Percentiles rank a stretch among this genome's conserved stretches.
Conservation (phyloP, 2,329 filamentous ascomycete species). For the Xylaria sp. region DNA sequence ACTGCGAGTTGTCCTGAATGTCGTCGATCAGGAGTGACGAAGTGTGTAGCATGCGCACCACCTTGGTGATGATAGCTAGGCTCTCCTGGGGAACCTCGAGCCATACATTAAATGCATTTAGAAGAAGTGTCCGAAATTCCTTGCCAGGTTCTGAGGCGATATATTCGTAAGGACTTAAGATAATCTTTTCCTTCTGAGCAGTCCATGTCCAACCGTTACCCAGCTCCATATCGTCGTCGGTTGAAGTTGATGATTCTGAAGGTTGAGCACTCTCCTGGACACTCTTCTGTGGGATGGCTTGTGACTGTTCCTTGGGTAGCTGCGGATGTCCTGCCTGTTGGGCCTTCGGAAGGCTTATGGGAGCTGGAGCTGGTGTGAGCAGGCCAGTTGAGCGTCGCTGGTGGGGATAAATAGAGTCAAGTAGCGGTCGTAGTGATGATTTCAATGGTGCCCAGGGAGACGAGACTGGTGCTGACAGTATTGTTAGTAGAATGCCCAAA, state of each 20-base stretch:
- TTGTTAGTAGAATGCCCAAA: conserved; percentile 16
- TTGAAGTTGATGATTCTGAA: conserved; percentile 60
- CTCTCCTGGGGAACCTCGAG: conserved; percentile 76
- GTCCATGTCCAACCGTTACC: conserved; percentile 68
- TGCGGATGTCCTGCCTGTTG: conserved; percentile 17
- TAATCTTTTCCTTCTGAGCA: conserved; percentile 78
- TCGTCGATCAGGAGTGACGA: conserved; percentile 87
- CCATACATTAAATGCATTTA: conserved; percentile 83
- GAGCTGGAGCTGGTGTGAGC: conserved; percentile 32
- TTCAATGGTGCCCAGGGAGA: conserved; percentile 36
- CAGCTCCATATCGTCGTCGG: conserved; percentile 64
- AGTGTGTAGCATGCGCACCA: conserved; percentile 87
- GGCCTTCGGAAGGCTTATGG: conserved; percentile 24
- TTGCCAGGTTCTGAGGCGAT: conserved; percentile 82
- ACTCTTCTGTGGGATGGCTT: conserved; percentile 16
- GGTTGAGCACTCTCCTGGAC: conserved; percentile 15
- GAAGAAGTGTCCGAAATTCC: conserved; percentile 82
- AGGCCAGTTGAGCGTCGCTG: conserved; percentile 34
- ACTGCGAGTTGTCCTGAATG: conserved; percentile 81
- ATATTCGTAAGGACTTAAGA: conserved; percentile 84
- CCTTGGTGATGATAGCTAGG: conserved; percentile 79
- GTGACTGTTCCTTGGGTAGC: conserved; percentile 14
- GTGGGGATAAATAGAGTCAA: conserved; percentile 35
- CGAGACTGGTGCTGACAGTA: conserved; percentile 24
- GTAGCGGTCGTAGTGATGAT: conserved; percentile 31